These are phyloP conservation scores for Haplographium delicatum DNA, from an alignment of 495 filamentous ascomycete species.

Conservation along the genomic window DNA sequence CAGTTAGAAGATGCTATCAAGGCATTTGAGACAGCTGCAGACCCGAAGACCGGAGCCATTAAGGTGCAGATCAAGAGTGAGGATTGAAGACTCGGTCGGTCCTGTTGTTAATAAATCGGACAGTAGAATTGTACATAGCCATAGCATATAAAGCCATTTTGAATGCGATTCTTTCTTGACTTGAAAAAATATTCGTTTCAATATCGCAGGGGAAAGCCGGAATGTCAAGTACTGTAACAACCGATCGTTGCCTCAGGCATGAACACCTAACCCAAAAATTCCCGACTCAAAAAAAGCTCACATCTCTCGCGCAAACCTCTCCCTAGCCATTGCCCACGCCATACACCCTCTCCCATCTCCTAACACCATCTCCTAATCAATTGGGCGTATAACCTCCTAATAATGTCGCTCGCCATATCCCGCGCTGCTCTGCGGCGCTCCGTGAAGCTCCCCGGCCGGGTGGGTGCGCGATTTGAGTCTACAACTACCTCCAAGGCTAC, in stretches of 20 bases:
- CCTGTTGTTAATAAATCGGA: no score
- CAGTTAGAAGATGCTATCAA: constrained; percentile 77
- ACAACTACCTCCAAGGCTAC: constrained; percentile 59
- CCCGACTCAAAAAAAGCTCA: constrained; percentile 19
- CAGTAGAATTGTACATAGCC: not conserved
- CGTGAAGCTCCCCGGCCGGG: constrained; percentile 54
- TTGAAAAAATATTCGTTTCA: no score
- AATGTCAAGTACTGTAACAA: not conserved
- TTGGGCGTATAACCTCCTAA: constrained; percentile 15
- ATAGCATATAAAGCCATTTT: constrained; percentile 5
- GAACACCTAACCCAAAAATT: constrained; percentile 4
- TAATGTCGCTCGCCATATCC: constrained; percentile 35
- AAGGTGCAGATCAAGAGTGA: constrained; percentile 84
- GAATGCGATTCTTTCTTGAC: not conserved
- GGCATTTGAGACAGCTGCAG: constrained; percentile 80
- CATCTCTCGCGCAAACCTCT: constrained; percentile 14
- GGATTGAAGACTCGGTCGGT: constrained; percentile 24
- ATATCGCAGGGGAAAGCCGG: not conserved
- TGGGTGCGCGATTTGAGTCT: constrained; percentile 54
- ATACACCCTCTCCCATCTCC: constrained; percentile 3
- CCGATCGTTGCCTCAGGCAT: not conserved
- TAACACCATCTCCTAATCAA: constrained; percentile 12
- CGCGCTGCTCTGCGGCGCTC: constrained; percentile 52
- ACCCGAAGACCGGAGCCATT: constrained; percentile 89
- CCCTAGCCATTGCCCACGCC: constrained; percentile 20